A percentile compares a stretch with the other conserved stretches of the same genome.
phyloP scores from a whole-genome alignment of 257 asterid genomes.

The Solanum chmielewskii region DNA sequence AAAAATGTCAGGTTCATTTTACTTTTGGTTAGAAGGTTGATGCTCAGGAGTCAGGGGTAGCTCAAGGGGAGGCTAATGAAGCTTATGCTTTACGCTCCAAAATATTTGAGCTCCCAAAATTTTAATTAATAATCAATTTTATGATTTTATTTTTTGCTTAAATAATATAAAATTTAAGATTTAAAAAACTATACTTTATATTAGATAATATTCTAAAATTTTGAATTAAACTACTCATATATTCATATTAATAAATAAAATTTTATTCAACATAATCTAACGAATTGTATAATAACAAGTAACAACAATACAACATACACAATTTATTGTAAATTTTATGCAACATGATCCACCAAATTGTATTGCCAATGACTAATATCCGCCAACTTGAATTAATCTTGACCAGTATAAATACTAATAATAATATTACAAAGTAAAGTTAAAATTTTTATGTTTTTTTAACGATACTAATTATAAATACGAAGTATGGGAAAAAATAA shows the following conservation, averaged over 20 bases:
- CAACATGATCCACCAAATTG: background rate
- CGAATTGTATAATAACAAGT: background rate
- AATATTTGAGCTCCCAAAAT: background rate
- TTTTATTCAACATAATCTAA: background rate
- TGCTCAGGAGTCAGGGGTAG: background rate
- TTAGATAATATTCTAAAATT: background rate
- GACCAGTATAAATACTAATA: background rate
- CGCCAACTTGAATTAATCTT: background rate
- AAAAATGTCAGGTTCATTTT: background rate
- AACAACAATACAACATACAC: background rate
- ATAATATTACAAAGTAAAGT: background rate
- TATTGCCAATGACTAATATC: background rate
- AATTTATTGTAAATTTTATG: background rate
- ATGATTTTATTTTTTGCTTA: background rate
- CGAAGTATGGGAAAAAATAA: background rate
- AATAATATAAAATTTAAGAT: too few relatives aligned
- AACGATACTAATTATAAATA: background rate
- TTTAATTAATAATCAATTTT: background rate
- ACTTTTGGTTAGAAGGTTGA: background rate
- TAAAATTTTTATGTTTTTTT: background rate
- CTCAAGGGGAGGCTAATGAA: background rate
- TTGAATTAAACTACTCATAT: background rate
- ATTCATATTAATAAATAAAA: background rate
- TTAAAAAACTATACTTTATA: background rate
- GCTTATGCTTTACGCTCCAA: background rate